These are phyloP conservation scores for Nosema granulosis DNA, from an alignment of 371 early-diverging fungal genomes.

Conservation along the genomic window DNA sequence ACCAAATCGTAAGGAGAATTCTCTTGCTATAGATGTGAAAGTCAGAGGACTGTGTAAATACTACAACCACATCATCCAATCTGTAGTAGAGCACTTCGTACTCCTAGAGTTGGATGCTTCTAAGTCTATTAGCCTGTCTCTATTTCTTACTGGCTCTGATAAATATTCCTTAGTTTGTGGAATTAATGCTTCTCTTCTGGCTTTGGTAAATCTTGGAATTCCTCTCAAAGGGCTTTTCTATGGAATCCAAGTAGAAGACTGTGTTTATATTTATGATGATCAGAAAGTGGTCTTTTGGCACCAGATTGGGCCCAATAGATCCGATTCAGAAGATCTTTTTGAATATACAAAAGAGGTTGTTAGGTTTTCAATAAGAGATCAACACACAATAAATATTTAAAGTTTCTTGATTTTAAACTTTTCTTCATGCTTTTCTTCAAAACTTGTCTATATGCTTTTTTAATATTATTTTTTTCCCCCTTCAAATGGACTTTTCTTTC, in stretches of 20 bases:
- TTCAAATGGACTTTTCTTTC: constrained; percentile 33
- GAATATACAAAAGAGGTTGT: not conserved
- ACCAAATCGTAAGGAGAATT: no score
- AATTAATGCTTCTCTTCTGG: constrained; percentile 45
- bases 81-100: no score
- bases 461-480: constrained; percentile 1
- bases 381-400: not conserved
- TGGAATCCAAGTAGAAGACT: constrained; percentile 39
- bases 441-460: not conserved
- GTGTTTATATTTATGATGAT: constrained; percentile 37
- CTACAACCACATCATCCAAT: no score
- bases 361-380: not conserved
- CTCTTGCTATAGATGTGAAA: no score
- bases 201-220: constrained; percentile 43
- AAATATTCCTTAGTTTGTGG: constrained; percentile 49
- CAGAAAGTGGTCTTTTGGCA: not conserved
- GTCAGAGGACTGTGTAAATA: no score
- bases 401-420: not conserved
- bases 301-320: constrained; percentile 14
- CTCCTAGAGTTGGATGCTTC: no score
- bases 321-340: constrained; percentile 21
- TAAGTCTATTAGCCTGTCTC: no score
- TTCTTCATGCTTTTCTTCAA: not conserved
- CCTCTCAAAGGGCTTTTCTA: constrained; percentile 46
- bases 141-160: no score